Conservation (phyloP, 2,329 filamentous ascomycete genomes). For the Colletotrichum spinosum region DNA sequence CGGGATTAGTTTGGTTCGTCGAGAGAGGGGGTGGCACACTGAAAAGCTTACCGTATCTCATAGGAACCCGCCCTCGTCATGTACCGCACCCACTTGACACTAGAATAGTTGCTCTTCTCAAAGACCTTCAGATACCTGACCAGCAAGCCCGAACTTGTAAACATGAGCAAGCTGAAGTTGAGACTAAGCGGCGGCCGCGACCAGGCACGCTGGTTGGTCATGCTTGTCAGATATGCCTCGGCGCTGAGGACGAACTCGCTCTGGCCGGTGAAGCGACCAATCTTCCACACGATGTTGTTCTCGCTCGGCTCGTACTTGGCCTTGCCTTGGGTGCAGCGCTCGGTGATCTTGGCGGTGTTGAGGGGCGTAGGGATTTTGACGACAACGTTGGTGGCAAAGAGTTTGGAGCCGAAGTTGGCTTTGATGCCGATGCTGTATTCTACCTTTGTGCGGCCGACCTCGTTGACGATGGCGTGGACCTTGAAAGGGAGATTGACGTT, state of each 20-base stretch:
- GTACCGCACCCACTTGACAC: constrained; percentile 98
- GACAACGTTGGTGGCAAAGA: constrained; percentile 97
- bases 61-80: constrained; percentile 99
- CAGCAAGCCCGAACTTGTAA: constrained; percentile 91
- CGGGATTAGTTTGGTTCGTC: constrained; percentile 30
- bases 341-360: constrained; percentile 93
- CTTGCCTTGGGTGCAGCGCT: constrained; percentile 94
- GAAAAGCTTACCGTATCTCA: constrained; percentile 79
- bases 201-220: constrained; percentile 99
- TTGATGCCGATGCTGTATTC: constrained; percentile 98
- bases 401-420: constrained; percentile 94
- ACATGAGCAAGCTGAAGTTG: constrained; percentile 96
- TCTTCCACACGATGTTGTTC: constrained; percentile 99
- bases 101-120: constrained; percentile 98
- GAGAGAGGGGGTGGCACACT: neutral
- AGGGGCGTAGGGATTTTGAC: constrained; percentile 95
- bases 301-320: constrained; percentile 98
- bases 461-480: constrained; percentile 97
- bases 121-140: constrained; percentile 98
- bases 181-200: constrained; percentile 91
- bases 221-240: constrained; percentile 91
- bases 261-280: constrained; percentile 97
- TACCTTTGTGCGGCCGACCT: constrained; percentile 95
- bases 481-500: constrained; percentile 99
- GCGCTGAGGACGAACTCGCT: constrained; percentile 95